Evolutionary conservation across 371 early-diverging fungal genomes (phyloP).

Genomic region (Zychaea mexicana): DNA sequence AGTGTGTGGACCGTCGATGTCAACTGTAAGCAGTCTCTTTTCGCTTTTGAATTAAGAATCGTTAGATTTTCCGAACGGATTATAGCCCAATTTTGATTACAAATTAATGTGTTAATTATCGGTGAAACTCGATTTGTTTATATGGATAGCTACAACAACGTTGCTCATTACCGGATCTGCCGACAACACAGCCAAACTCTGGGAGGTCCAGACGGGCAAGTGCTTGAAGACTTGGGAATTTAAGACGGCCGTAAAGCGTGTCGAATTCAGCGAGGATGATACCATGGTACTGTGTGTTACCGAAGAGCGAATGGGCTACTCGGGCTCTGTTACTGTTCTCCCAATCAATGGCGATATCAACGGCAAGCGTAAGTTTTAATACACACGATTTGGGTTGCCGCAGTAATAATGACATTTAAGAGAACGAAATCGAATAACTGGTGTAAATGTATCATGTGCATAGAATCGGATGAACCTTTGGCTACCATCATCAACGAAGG

Average conservation of each 20-base stretch:
- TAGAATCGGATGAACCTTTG: conserved; percentile 76
- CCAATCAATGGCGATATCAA: conserved; percentile 69
- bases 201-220: conserved; percentile 96
- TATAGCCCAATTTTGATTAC: too few relatives aligned
- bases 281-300: conserved; percentile 88
- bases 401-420: neutral
- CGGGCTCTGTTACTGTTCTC: conserved; percentile 82
- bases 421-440: neutral
- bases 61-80: too few relatives aligned
- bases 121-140: neutral
- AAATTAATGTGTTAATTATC: too few relatives aligned
- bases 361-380: conserved; percentile 12
- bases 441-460: neutral
- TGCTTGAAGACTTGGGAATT: conserved; percentile 88
- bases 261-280: conserved; percentile 91
- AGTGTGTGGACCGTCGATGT: conserved; percentile 95
- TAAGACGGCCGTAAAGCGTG: conserved; percentile 91
- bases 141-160: conserved; percentile 57
- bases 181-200: conserved; percentile 92
- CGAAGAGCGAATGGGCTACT: conserved; percentile 95
- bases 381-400: neutral
- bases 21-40: conserved; percentile 60
- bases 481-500: conserved; percentile 63
- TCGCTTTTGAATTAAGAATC: neutral
- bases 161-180: conserved; percentile 93